Evolutionary conservation across 345 rosid species (phyloP).

Genomic region (Aegle marmelos): DNA sequence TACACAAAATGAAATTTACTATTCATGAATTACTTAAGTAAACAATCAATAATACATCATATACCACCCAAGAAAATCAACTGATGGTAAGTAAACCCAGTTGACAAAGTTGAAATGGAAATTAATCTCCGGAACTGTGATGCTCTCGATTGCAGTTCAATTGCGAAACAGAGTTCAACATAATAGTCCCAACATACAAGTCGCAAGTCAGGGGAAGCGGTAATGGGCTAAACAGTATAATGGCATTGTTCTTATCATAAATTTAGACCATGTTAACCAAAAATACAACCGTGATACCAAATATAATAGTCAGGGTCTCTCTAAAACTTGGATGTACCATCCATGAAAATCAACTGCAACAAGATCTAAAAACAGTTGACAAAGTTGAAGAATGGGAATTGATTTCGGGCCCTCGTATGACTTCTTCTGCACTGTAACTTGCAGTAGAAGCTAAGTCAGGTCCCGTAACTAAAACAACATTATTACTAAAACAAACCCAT

Average conservation of each 20-base stretch:
- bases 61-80: constrained; percentile 66
- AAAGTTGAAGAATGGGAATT: constrained; percentile 39
- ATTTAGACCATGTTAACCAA: no score
- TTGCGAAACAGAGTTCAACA: constrained; percentile 40
- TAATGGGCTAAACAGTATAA: background rate
- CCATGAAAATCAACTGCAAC: no score
- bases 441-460: constrained; percentile 49
- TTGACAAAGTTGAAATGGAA: constrained; percentile 33
- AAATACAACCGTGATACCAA: no score
- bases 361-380: constrained; percentile 30
- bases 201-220: no score
- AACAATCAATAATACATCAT: background rate
- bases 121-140: constrained; percentile 23
- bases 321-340: no score
- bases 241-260: no score
- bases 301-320: no score
- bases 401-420: constrained; percentile 43
- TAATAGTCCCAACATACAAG: constrained; percentile 24
- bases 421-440: constrained; percentile 25
- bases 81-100: constrained; percentile 32
- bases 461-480: constrained; percentile 7
- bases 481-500: background rate
- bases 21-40: background rate
- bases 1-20: background rate
- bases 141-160: constrained; percentile 23